phyloP scores from a whole-genome alignment of 139 green algal species.

The Monoraphidium neglectum region DNA sequence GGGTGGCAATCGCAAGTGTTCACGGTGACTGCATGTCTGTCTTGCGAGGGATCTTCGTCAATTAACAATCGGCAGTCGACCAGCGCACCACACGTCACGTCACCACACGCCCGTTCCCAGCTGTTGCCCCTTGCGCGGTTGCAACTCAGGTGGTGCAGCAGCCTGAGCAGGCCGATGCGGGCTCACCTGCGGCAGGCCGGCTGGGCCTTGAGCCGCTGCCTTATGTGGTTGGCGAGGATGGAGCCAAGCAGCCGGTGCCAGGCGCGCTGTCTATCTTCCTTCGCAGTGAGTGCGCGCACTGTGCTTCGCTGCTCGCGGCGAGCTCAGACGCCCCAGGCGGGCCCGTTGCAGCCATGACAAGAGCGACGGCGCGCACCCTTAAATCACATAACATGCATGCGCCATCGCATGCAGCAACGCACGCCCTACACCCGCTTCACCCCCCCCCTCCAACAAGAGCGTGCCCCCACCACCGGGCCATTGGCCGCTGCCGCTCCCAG shows the following conservation, averaged over 20 bases:
- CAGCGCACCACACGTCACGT: no score
- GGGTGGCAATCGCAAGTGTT: no score
- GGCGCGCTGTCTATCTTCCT: conserved; percentile 61
- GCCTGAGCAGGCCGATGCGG: no score
- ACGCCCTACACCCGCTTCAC: background rate
- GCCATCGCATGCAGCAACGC: background rate
- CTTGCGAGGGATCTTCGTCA: no score
- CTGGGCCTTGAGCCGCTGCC: no score
- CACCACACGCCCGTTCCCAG: no score
- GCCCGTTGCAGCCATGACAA: conserved; percentile 22
- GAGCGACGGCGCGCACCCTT: background rate
- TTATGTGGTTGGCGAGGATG: conserved; percentile 44
- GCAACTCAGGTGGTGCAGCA: no score
- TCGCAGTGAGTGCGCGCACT: conserved; percentile 29
- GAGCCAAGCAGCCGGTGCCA: conserved; percentile 43
- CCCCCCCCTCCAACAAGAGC: background rate
- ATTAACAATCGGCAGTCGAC: no score
- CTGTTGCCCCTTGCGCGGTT: no score
- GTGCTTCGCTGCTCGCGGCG: conserved; percentile 28
- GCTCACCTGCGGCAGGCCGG: no score
- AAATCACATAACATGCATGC: background rate
- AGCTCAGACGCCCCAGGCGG: no score
- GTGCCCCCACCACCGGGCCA: background rate
- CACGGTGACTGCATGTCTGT: no score
- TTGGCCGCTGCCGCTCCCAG: background rate